These are phyloP conservation scores for Sarocladium oryzae DNA, from an alignment of 2,329 filamentous ascomycete genomes.

Conservation along the genomic window DNA sequence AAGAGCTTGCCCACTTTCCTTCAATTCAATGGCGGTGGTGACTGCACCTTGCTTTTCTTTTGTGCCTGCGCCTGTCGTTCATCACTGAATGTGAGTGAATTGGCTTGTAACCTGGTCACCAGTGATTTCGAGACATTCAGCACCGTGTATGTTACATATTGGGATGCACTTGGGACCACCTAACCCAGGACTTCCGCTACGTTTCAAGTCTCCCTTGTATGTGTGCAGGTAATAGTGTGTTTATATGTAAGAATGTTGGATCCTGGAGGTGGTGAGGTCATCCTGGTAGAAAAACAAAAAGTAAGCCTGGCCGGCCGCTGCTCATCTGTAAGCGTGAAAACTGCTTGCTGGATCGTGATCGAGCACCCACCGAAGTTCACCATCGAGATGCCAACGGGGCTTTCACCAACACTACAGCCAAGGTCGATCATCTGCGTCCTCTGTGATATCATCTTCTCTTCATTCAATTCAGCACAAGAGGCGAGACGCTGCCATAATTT, in stretches of 20 bases:
- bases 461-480: too few relatives aligned
- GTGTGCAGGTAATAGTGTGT: too few relatives aligned
- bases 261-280: not conserved
- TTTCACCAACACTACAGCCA: not conserved
- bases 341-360: constrained; percentile 2
- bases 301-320: too few relatives aligned
- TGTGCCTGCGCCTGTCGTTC: not conserved
- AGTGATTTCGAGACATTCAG: too few relatives aligned
- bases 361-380: not conserved
- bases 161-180: too few relatives aligned
- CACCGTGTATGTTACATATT: too few relatives aligned
- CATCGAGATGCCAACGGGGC: constrained; percentile 1
- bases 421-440: too few relatives aligned
- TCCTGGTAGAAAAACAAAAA: not conserved
- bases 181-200: too few relatives aligned
- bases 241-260: not conserved
- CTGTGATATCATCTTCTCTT: too few relatives aligned
- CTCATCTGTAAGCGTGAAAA: not conserved
- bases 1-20: not conserved
- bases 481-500: not conserved
- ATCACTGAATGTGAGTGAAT: not conserved
- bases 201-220: too few relatives aligned
- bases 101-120: too few relatives aligned
- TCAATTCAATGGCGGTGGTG: not conserved
- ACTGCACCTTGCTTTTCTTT: not conserved